Conservation (phyloP, 495 filamentous ascomycete species). For the Entonaema liquescens region DNA sequence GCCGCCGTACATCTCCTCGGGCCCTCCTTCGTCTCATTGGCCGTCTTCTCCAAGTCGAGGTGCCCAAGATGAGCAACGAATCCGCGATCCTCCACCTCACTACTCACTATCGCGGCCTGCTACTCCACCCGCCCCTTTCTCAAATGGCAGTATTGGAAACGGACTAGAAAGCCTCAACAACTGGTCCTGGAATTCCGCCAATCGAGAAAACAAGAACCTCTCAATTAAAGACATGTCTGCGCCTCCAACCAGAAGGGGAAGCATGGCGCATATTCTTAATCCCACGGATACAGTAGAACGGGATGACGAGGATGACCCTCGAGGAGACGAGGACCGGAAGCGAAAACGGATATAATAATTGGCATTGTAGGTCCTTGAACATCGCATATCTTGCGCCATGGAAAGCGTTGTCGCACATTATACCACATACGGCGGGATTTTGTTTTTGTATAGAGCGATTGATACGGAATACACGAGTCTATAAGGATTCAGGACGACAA, state of each 20-base stretch:
- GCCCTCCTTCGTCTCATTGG: constrained; percentile 80
- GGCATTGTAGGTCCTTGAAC: constrained; percentile 1
- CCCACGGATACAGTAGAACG: constrained; percentile 61
- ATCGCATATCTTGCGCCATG: constrained; percentile 26
- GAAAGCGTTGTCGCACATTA: constrained; percentile 37
- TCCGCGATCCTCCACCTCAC: constrained; percentile 80
- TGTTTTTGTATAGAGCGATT: constrained; percentile 40
- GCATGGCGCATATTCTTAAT: constrained; percentile 77
- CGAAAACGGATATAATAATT: constrained; percentile 71
- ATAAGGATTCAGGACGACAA: constrained; percentile 36
- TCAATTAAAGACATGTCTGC: constrained; percentile 62
- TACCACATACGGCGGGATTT: constrained; percentile 37
- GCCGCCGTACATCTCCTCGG: constrained; percentile 76
- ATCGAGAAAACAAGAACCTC: constrained; percentile 55
- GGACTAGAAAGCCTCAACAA: constrained; percentile 59
- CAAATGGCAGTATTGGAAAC: constrained; percentile 52
- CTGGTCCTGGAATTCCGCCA: constrained; percentile 63
- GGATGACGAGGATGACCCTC: constrained; percentile 57
- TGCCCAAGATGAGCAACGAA: constrained; percentile 75
- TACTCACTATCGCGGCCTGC: constrained; percentile 86
- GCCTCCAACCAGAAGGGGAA: constrained; percentile 64
- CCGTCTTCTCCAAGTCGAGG: constrained; percentile 82
- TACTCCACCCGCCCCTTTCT: constrained; percentile 68
- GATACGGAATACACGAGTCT: constrained; percentile 42
- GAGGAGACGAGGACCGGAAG: constrained; percentile 73